Conservation (phyloP, 768 basidiomycete genomes). For the Amanita thiersii region DNA sequence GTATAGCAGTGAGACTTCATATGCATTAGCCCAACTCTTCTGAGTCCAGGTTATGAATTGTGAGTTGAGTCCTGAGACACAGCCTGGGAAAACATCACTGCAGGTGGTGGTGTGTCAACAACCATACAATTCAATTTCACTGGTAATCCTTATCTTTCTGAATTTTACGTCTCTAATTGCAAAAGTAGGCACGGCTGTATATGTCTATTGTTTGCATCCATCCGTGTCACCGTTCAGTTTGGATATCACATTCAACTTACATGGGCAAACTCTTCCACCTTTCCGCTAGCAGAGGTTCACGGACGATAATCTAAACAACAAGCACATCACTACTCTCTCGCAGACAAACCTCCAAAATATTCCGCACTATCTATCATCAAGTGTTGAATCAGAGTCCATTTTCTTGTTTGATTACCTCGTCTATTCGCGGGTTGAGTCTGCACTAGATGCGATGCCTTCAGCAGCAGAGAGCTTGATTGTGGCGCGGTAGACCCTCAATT, state of each 20-base stretch:
- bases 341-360: slow-evolving; percentile 24
- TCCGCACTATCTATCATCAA: slow-evolving; percentile 33
- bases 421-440: too few relatives aligned
- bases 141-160: slow-evolving; percentile 19
- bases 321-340: slow-evolving; percentile 28
- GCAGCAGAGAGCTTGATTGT: neutral
- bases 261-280: slow-evolving; percentile 14
- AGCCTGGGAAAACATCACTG: too few relatives aligned
- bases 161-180: slow-evolving; percentile 3
- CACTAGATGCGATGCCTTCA: neutral
- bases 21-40: too few relatives aligned
- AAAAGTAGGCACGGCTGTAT: slow-evolving; percentile 38
- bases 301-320: slow-evolving; percentile 18
- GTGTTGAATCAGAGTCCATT: slow-evolving; percentile 33
- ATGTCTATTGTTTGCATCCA: slow-evolving; percentile 34
- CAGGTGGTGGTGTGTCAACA: slow-evolving; percentile 22
- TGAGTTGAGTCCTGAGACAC: too few relatives aligned
- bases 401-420: slow-evolving; percentile 43
- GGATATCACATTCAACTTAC: slow-evolving; percentile 37
- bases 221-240: slow-evolving; percentile 23
- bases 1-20: too few relatives aligned
- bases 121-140: slow-evolving; percentile 34
- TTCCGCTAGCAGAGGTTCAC: neutral
- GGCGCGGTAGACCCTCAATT: slow-evolving; percentile 26
- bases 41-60: too few relatives aligned